A percentile compares a stretch with the other conserved stretches of the same genome.
Evolutionary conservation across 495 filamentous ascomycete species (phyloP).

Genomic region (Xylaria acuta): DNA sequence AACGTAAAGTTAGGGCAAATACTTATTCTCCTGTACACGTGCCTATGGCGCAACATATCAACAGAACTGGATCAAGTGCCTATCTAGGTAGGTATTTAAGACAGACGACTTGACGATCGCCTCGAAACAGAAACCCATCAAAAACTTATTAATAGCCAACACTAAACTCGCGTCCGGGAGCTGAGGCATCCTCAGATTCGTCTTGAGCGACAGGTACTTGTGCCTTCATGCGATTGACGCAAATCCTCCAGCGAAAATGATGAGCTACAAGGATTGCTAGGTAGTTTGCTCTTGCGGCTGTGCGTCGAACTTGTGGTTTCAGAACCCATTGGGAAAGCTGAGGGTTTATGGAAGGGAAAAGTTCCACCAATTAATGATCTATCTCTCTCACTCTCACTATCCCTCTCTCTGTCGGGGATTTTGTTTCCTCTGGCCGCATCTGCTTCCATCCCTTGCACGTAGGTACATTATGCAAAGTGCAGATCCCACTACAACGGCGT

Average conservation of each 20-base stretch:
- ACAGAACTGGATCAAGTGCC: neutral
- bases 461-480: slow-evolving; percentile 10
- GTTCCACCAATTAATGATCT: slow-evolving; percentile 6
- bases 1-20: neutral
- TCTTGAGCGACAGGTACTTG: neutral
- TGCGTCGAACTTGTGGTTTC: slow-evolving; percentile 6
- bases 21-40: neutral
- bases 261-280: slow-evolving; percentile 7
- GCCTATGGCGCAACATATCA: neutral
- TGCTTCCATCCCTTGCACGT: neutral
- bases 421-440: neutral
- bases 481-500: slow-evolving; percentile 21
- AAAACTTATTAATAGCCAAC: slow-evolving; percentile 14
- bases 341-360: neutral
- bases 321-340: neutral
- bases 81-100: neutral
- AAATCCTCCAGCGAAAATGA: neutral
- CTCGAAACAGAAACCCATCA: neutral
- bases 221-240: neutral
- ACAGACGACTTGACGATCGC: neutral
- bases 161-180: neutral
- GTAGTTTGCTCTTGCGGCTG: neutral
- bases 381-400: neutral
- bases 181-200: neutral
- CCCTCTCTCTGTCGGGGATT: neutral